Base-by-base conservation (phyloP, 2,329 filamentous ascomycete genomes). In the Pestalotiopsis sp. region DNA sequence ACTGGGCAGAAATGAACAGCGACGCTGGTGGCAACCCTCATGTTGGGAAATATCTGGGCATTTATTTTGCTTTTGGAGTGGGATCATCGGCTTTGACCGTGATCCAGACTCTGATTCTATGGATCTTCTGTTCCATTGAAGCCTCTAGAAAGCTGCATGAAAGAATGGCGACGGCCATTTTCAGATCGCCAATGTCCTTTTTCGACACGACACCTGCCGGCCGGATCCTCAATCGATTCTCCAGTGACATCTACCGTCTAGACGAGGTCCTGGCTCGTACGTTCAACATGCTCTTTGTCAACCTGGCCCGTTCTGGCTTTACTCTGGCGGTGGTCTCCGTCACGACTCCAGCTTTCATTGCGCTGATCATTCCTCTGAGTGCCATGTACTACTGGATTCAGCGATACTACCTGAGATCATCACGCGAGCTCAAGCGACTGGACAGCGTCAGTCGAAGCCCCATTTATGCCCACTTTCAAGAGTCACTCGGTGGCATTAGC, bases 121-220 rank as follows among this genome's bases (percentile, higher is more conserved):
- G 96, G 96, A 98, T 99, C 73, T 98, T 99, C 83, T 99, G 97
- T 83, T 98, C 96, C 4, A 99, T 99, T 71, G 96, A 99, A 90
- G 96, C 96, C 64, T 98, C 95, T 23, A 90, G 96, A 71, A 99
- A 98, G 83, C 87, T 99, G 68, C 96, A 99, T 79, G 96, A 98
- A 82, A 88, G 93, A 72, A 98, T 99, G 96, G 95, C 95, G 58
- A 96, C 92, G 75, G 94, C 96, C 20, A 98, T 98, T 74, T 99
- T 99, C 87, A 89, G 96, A 73, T 97, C 94, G 49, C 97, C 96
- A 67, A 99, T 99, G 96, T 96, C 91, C 74, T 99, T 99, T 83
- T 99, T 99, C 75, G 97, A 99, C 79, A 97, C 95, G 0, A 99
- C 96, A 1, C 96, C 96, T 2, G 92, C 95, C 71, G 96, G 96